Percentiles rank a stretch among this genome's conserved stretches.
Evolutionary conservation across 1,284 basidiomycete genomes (phyloP).

Genomic region (Irpex rosettiformis): DNA sequence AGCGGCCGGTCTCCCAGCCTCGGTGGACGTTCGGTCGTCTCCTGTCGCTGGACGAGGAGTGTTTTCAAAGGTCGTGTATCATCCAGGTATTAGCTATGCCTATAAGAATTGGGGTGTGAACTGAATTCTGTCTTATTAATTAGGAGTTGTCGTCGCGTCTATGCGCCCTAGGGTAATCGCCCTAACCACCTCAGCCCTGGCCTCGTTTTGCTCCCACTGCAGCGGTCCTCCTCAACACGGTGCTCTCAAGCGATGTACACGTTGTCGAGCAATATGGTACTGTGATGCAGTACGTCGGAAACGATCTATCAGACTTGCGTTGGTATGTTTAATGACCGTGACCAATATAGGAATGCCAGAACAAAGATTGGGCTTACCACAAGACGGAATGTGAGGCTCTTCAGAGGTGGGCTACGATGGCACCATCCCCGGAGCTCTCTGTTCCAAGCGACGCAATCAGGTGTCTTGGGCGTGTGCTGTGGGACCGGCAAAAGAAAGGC

Average conservation of each 20-base stretch:
- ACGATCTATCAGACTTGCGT: not conserved
- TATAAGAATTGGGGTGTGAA: not conserved
- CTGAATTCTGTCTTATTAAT: not conserved
- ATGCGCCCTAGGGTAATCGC: constrained; percentile 59
- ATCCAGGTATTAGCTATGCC: constrained; percentile 4
- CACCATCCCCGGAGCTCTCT: constrained; percentile 42
- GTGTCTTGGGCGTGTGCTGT: constrained; percentile 73
- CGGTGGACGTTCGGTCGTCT: constrained; percentile 6
- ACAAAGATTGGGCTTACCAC: constrained; percentile 72
- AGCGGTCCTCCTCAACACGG: constrained; percentile 34
- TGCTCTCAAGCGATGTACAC: constrained; percentile 63
- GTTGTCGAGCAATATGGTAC: constrained; percentile 68
- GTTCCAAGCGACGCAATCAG: constrained; percentile 74
- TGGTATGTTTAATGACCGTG: not conserved
- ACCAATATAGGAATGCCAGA: constrained; percentile 65
- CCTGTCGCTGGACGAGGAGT: constrained; percentile 12
- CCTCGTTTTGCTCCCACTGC: constrained; percentile 68
- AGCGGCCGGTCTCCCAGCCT: not conserved
- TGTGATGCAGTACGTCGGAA: constrained; percentile 55
- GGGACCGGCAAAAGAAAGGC: constrained; percentile 58
- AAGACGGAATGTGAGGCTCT: constrained; percentile 76
- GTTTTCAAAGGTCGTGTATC: constrained; percentile 10
- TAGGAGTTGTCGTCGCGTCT: constrained; percentile 60
- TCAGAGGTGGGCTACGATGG: constrained; percentile 48
- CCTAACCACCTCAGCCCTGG: constrained; percentile 63